Base-by-base conservation (phyloP, 257 asterid species). In the Asclepias syriaca region DNA sequence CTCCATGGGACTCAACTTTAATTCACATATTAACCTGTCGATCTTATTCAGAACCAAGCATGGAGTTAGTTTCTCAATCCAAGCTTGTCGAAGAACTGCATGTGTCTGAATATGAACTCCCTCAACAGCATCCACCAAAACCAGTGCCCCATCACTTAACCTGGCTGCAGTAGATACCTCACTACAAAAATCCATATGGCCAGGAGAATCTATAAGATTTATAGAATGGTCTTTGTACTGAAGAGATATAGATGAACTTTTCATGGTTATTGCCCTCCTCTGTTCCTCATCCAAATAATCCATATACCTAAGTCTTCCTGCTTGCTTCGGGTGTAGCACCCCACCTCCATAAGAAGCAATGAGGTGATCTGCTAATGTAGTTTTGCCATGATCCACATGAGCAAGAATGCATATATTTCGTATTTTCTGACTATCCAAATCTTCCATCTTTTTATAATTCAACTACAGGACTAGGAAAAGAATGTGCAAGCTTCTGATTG, bases 71-170 rank as follows among this genome's bases (percentile, higher is more conserved):
- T 91, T 93, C 85, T 93, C 98, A 74, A 93, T 91, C 97, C 97
- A 91, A 15, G 97, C 96, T 74, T 93, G 98, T 4, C 96, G 90
- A 72, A 93, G 37, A 40, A 93, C 97, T 0, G 98, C 98, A 65
- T 91, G 98, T 6, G 98, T 93, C 84, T 93, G 98, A 79, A 93
- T 93, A 63, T 93, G 98, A 80, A 93, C 98, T 43, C 97, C 98
- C 74, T 93, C 98, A 18, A 93, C 97, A 2, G 96, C 92, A 80
- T 93, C 98, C 45, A 93, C 98, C 63, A 93, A 80, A 3, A 93
- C 87, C 70, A 93, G 79, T 8, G 95, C 98, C 55, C 98, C 98
- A 75, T 93, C 98, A 59, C 97, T 93, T 89, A 93, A 82, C 72
- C 98, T 86, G 0, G 98, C 98, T 15, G 98, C 98, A 12, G 97